Conservation (phyloP, 257 asterid genomes). For the Echites panduratus region DNA sequence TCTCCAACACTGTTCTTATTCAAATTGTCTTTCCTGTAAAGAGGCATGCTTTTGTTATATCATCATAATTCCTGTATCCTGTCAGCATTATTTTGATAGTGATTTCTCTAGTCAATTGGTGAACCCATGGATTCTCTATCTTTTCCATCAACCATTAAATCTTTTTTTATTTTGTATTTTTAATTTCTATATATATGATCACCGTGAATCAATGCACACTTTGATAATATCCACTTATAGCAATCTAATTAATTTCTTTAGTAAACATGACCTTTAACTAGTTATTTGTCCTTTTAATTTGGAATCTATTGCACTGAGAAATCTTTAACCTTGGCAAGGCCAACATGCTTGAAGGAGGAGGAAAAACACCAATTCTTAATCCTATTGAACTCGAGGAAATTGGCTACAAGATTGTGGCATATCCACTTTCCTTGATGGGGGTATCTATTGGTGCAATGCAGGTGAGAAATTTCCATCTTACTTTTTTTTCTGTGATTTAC, state of each 20-base stretch:
- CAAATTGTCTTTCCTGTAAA: neutral
- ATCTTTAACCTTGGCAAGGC: constrained; percentile 46
- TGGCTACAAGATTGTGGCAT: constrained; percentile 87
- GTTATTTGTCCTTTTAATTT: neutral
- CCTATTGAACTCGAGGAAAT: constrained; percentile 80
- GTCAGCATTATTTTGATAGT: neutral
- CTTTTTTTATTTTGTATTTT: no score
- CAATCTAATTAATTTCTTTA: no score
- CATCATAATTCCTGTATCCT: neutral
- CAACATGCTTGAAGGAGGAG: constrained; percentile 98
- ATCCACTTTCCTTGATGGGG: constrained; percentile 84
- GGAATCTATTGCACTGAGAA: constrained; percentile 15
- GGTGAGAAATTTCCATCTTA: constrained; percentile 34
- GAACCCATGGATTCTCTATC: neutral
- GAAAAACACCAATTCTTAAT: constrained; percentile 79
- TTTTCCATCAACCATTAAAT: neutral
- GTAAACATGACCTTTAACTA: neutral
- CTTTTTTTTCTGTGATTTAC: neutral
- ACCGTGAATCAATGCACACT: no score
- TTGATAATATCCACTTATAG: neutral
- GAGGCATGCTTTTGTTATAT: neutral
- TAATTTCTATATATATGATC: no score
- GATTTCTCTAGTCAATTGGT: neutral
- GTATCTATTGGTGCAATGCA: constrained; percentile 93
- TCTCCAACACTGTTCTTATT: neutral